Conservation (phyloP, 1,139 yeast species). For the Insectozyma bohioensis region DNA sequence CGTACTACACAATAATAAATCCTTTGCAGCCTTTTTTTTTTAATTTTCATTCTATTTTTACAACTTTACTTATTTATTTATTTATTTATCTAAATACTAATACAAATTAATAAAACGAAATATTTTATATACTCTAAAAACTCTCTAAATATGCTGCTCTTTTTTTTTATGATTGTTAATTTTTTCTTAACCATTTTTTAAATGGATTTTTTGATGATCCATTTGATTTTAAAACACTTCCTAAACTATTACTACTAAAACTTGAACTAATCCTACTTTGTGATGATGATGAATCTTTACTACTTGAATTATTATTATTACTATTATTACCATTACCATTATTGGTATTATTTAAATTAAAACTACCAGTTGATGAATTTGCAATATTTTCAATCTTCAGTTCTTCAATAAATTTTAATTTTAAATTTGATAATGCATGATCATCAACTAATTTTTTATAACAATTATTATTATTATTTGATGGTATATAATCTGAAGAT, state of each 20-base stretch:
- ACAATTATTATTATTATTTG: conserved; percentile 2
- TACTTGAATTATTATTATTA: not conserved
- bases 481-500: conserved; percentile 19
- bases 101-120: too few relatives aligned
- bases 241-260: conserved; percentile 26
- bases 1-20: too few relatives aligned
- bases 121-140: too few relatives aligned
- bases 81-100: too few relatives aligned
- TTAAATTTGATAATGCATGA: conserved; percentile 33
- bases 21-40: too few relatives aligned
- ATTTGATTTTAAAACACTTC: conserved; percentile 21
- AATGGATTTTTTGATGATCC: conserved; percentile 31
- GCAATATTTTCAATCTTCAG: too few relatives aligned
- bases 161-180: too few relatives aligned
- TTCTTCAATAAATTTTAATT: conserved; percentile 27
- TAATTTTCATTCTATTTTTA: too few relatives aligned
- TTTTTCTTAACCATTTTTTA: conserved; percentile 36
- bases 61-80: too few relatives aligned
- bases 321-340: not conserved
- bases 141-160: too few relatives aligned
- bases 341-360: not conserved
- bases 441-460: conserved; percentile 27
- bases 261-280: conserved; percentile 13
- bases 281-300: not conserved
- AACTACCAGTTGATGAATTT: not conserved